Evolutionary conservation across 352 stramenopile genomes (phyloP), one percentile per base, ranked within the genome.

Genomic region (Phytophthora kernoviae): DNA sequence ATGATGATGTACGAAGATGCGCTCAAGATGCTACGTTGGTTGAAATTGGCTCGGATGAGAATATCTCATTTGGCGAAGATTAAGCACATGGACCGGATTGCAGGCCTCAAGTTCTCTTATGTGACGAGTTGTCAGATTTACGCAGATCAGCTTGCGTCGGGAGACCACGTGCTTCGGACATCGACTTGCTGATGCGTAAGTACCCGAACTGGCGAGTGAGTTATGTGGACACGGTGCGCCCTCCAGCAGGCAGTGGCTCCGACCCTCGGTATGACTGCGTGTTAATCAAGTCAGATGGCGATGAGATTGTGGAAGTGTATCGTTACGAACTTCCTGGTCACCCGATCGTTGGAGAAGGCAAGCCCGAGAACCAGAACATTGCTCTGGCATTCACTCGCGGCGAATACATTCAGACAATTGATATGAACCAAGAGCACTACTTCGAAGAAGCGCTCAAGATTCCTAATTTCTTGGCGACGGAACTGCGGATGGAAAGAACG

Each of bases 141-240:
- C 63, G 87, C 84, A 9, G 79, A 95, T 45, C 84, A 94, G 48
- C 73, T 92, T 26, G 83, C 84, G 12, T 55, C 71, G 5, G 81
- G 84, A 34, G 85, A 96, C 71, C 71, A 1, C 81, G 84, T 17
- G 86, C 88, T 24, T 92, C 98, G 7, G 97, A 99, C 68, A 99
- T 99, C 60, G 97, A 99, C 49, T 71, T 98, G 21, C 79, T 99
- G 2, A 97, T 99, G 88, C 90, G 96, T 15, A 94, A 97, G 54
- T 98, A 98, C 77, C 96, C 96, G 20, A 98, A 98, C 69, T 92
- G 86, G 70, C 90, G 89, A 37, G 89, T 96, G 42, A 93, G 84
- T 33, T 96, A 96, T 60, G 84, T 97, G 9, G 86, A 97, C 43
- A 93, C 84, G 51, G 85, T 93, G 43, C 70, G 73, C 8, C 93